A percentile compares a stretch with the other conserved stretches of the same genome.
Evolutionary conservation across 805 yeast species (phyloP).

Genomic region (Tetrapisispora nanseiensis): DNA sequence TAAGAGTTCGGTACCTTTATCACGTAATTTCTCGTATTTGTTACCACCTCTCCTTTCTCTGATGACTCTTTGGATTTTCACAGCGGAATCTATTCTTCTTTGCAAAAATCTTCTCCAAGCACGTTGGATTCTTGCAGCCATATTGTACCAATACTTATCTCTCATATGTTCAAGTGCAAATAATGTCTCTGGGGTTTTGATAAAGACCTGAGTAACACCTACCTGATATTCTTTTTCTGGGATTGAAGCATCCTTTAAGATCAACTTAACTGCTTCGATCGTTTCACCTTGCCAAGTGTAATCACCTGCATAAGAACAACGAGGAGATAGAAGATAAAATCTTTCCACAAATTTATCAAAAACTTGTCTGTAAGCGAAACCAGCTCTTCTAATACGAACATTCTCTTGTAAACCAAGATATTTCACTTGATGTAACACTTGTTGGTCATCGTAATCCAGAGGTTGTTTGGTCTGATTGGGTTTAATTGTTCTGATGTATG

Average conservation of each 20-base stretch:
- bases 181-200: slow-evolving; percentile 92
- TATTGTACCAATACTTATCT: slow-evolving; percentile 94
- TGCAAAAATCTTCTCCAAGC: slow-evolving; percentile 85
- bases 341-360: slow-evolving; percentile 94
- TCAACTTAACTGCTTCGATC: slow-evolving; percentile 43
- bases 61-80: slow-evolving; percentile 71
- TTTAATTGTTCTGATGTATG: slow-evolving; percentile 93
- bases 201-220: slow-evolving; percentile 87
- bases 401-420: slow-evolving; percentile 94
- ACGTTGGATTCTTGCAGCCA: slow-evolving; percentile 95
- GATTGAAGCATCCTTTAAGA: slow-evolving; percentile 52
- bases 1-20: slow-evolving; percentile 64
- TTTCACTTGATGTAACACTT: slow-evolving; percentile 91
- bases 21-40: slow-evolving; percentile 75
- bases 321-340: slow-evolving; percentile 76
- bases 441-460: slow-evolving; percentile 75
- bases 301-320: slow-evolving; percentile 88
- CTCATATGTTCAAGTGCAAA: slow-evolving; percentile 94
- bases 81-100: slow-evolving; percentile 80
- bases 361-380: slow-evolving; percentile 94
- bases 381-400: slow-evolving; percentile 95
- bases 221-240: slow-evolving; percentile 78
- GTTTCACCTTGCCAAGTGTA: slow-evolving; percentile 56
- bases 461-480: slow-evolving; percentile 93
- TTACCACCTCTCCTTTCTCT: slow-evolving; percentile 72